phyloP scores from a whole-genome alignment of 2,329 filamentous ascomycete species.

The Cadophora gregata region DNA sequence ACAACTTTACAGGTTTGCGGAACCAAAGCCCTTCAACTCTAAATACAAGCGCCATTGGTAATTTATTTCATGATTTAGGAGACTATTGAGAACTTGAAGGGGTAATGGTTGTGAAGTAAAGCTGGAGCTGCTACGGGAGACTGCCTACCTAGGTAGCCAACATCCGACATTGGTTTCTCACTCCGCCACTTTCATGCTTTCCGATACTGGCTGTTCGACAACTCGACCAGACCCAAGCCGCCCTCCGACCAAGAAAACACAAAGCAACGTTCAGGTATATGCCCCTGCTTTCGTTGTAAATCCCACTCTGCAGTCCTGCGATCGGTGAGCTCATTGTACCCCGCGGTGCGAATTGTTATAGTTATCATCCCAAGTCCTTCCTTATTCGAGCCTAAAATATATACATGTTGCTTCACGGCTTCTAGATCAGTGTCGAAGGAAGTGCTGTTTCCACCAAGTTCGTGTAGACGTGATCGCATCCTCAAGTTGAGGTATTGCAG shows the following conservation, averaged over 20 bases:
- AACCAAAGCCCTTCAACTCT: too few relatives aligned
- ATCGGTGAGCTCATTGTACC: neutral
- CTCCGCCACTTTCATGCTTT: too few relatives aligned
- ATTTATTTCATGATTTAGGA: too few relatives aligned
- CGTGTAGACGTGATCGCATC: neutral
- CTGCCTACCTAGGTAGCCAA: too few relatives aligned
- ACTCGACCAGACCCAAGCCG: too few relatives aligned
- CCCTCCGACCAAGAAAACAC: neutral
- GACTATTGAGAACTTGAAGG: too few relatives aligned
- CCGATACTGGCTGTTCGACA: too few relatives aligned
- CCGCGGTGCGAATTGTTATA: neutral
- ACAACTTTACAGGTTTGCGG: too few relatives aligned
- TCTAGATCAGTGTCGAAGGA: neutral
- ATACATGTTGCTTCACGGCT: neutral
- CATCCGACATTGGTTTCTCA: too few relatives aligned
- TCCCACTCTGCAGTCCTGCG: neutral
- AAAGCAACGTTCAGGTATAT: neutral
- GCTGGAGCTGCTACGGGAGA: too few relatives aligned
- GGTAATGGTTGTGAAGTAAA: too few relatives aligned
- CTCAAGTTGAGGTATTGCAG: neutral
- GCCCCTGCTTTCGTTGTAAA: neutral
- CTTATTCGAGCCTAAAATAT: neutral
- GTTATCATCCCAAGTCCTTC: neutral
- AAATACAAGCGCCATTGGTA: too few relatives aligned
- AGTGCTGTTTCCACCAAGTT: neutral